These are phyloP conservation scores for Arabis alpina DNA, from an alignment of 345 rosid species.

Conservation along the genomic window DNA sequence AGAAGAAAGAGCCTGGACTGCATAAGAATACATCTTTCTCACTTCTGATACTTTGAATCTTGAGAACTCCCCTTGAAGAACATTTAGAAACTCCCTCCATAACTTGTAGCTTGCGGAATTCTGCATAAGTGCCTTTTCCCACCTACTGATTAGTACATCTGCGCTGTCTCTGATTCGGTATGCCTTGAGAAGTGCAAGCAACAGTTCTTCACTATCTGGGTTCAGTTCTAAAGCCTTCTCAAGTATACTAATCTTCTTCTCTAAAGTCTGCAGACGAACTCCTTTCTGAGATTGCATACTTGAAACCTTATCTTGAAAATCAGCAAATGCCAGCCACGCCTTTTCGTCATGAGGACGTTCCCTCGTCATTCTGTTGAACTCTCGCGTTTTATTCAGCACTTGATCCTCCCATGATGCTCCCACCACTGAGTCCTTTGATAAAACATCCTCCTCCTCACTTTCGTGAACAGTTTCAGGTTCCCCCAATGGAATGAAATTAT, in stretches of 20 bases:
- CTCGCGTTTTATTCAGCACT: constrained; percentile 73
- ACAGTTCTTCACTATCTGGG: constrained; percentile 80
- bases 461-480: constrained; percentile 46
- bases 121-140: constrained; percentile 79
- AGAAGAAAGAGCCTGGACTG: constrained; percentile 81
- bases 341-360: constrained; percentile 82
- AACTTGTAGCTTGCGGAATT: constrained; percentile 73
- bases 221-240: constrained; percentile 92
- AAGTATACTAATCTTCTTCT: constrained; percentile 91
- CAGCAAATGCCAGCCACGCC: constrained; percentile 84
- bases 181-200: constrained; percentile 81
- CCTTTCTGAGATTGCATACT: constrained; percentile 79
- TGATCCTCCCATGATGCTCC: constrained; percentile 98
- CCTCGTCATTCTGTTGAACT: constrained; percentile 74
- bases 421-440: constrained; percentile 41
- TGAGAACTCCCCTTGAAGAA: constrained; percentile 86
- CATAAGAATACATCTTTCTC: constrained; percentile 90
- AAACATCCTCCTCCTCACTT: constrained; percentile 40
- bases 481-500: constrained; percentile 67
- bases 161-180: constrained; percentile 77
- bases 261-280: constrained; percentile 83
- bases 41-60: constrained; percentile 89
- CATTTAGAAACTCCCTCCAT: constrained; percentile 86
- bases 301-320: constrained; percentile 82
- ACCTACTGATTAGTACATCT: constrained; percentile 75